phyloP scores from a whole-genome alignment of 352 stramenopile genomes.

The Phytophthora pseudosyringae region DNA sequence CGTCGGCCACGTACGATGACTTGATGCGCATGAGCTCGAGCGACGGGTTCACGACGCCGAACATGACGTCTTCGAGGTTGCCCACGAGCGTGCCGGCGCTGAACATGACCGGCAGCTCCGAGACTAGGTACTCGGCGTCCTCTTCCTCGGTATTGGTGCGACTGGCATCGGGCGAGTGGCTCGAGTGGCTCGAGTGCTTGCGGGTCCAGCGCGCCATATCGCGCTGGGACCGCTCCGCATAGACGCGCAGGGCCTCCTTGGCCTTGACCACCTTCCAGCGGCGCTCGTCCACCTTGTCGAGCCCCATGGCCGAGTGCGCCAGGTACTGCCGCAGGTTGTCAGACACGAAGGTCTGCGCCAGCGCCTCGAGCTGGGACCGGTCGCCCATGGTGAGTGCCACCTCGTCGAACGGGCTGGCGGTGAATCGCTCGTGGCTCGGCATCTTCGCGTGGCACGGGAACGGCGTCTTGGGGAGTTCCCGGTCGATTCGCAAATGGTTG shows the following conservation, averaged over 20 bases:
- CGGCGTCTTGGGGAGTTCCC: neutral
- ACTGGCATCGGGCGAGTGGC: conserved; percentile 9
- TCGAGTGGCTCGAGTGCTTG: conserved; percentile 21
- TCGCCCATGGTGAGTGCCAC: conserved; percentile 34
- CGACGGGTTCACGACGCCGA: conserved; percentile 41
- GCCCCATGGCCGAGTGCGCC: conserved; percentile 30
- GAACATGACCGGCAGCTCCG: conserved; percentile 36
- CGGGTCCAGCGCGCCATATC: conserved; percentile 29
- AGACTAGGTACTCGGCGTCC: conserved; percentile 19
- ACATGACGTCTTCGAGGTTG: conserved; percentile 50
- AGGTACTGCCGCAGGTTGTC: conserved; percentile 50
- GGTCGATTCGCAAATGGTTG: conserved; percentile 32
- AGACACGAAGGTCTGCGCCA: conserved; percentile 40
- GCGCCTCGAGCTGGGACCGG: conserved; percentile 26
- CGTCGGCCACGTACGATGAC: conserved; percentile 50
- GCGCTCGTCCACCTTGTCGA: conserved; percentile 39
- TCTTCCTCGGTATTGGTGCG: conserved; percentile 12
- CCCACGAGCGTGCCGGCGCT: conserved; percentile 39
- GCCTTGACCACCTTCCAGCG: conserved; percentile 45
- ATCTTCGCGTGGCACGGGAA: conserved; percentile 1
- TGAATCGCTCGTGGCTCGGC: conserved; percentile 30
- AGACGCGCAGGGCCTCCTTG: conserved; percentile 37
- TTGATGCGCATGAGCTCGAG: conserved; percentile 49
- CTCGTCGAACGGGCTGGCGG: conserved; percentile 30
- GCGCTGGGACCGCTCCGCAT: conserved; percentile 34